phyloP scores from a whole-genome alignment of 805 yeast genomes.

The Saccharomycopsis sp. region DNA sequence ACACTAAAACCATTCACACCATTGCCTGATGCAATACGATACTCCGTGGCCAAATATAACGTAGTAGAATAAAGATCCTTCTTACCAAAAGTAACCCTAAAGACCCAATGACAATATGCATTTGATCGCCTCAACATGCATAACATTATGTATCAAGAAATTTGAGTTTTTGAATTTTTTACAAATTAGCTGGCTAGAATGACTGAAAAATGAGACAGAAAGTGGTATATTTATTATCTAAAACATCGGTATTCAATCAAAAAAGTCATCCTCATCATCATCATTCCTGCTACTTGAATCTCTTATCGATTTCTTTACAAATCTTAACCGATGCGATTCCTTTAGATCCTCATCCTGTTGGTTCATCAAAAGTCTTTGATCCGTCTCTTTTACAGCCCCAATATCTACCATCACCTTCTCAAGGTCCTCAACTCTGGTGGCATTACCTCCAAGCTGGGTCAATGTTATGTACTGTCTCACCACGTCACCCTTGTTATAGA shows the following conservation, averaged over 20 bases:
- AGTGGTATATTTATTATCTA: no score
- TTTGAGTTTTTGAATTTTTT: no score
- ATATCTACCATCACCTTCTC: constrained; percentile 64
- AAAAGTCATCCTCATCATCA: constrained; percentile 42
- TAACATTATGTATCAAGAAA: no score
- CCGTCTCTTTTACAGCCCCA: constrained; percentile 60
- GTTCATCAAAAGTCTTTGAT: constrained; percentile 58
- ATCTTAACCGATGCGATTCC: constrained; percentile 46
- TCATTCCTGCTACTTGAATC: constrained; percentile 34
- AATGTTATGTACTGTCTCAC: constrained; percentile 76
- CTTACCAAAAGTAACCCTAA: no score
- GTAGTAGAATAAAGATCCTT: no score
- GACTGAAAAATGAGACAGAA: no score
- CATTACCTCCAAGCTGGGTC: constrained; percentile 77
- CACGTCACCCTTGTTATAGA: constrained; percentile 75
- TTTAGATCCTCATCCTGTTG: constrained; percentile 52
- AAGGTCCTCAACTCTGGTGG: constrained; percentile 60
- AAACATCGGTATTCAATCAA: constrained; percentile 27
- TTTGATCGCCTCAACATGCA: no score
- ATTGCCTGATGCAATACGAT: no score
- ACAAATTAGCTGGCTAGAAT: no score
- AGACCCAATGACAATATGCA: no score
- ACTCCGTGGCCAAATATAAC: no score
- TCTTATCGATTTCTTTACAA: constrained; percentile 52
- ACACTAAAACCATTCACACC: no score